Evolutionary conservation across 2,329 filamentous ascomycete genomes (phyloP).

Genomic region (Aspergillus latus): DNA sequence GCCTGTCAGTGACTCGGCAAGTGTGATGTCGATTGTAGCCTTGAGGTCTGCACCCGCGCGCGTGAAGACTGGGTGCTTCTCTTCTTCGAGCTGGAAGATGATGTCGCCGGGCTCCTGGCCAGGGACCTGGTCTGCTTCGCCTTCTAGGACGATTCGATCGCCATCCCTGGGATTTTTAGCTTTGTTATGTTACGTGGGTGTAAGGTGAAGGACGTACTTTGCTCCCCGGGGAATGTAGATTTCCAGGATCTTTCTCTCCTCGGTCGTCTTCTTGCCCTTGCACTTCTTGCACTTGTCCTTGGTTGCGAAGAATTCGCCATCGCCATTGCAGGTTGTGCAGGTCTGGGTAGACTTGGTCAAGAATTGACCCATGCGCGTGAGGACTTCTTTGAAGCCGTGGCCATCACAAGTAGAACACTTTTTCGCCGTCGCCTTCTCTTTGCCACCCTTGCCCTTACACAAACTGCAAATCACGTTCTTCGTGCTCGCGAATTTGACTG

Average conservation of each 20-base stretch:
- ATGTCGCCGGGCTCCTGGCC: conserved; percentile 90
- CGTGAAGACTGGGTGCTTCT: conserved; percentile 76
- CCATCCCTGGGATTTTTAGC: conserved; percentile 56
- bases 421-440: conserved; percentile 83
- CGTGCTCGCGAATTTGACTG: conserved; percentile 91
- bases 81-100: conserved; percentile 81
- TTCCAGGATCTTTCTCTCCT: conserved; percentile 91
- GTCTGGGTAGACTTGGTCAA: conserved; percentile 75
- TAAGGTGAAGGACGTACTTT: conserved; percentile 46
- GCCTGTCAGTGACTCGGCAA: conserved; percentile 81
- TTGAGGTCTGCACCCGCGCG: conserved; percentile 81
- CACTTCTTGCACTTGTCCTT: conserved; percentile 99
- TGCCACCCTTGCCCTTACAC: conserved; percentile 87
- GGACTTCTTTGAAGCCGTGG: conserved; percentile 70
- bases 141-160: conserved; percentile 84
- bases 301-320: conserved; percentile 85
- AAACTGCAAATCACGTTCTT: conserved; percentile 86
- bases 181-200: neutral
- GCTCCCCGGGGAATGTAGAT: conserved; percentile 91
- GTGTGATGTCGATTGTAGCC: conserved; percentile 74
- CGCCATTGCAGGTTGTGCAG: conserved; percentile 80
- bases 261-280: conserved; percentile 84
- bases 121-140: conserved; percentile 89
- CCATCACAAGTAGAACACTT: conserved; percentile 84
- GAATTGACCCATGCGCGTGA: conserved; percentile 82